Percentiles rank a stretch among this genome's conserved stretches.
Evolutionary conservation across 805 yeast species (phyloP).

Genomic region (Hanseniaspora lachancei): DNA sequence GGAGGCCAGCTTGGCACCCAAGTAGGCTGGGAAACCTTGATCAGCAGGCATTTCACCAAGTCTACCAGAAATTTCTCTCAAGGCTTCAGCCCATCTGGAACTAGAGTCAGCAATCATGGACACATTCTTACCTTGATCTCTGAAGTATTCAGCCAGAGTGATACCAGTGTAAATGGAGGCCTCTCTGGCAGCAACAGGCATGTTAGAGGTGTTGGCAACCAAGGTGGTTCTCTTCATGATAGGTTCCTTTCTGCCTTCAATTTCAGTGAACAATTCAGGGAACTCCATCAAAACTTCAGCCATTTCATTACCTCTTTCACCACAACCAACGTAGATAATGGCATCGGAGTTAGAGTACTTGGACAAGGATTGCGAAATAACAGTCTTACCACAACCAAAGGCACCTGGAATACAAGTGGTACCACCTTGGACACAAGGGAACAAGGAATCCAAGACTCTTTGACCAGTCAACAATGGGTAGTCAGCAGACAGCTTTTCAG

Average conservation of each 20-base stretch:
- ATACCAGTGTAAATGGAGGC: slow-evolving; percentile 99
- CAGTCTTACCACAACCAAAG: slow-evolving; percentile 98
- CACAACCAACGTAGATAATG: slow-evolving; percentile 89
- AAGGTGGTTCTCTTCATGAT: slow-evolving; percentile 98
- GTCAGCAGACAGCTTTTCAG: slow-evolving; percentile 86
- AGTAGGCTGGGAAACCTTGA: slow-evolving; percentile 99
- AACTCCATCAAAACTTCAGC: slow-evolving; percentile 99
- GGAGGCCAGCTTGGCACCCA: slow-evolving; percentile 97
- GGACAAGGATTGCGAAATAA: slow-evolving; percentile 91
- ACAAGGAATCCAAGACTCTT: slow-evolving; percentile 92
- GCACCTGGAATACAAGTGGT: slow-evolving; percentile 99
- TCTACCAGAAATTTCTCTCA: slow-evolving; percentile 99
- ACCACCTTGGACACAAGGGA: slow-evolving; percentile 99
- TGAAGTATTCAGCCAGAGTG: slow-evolving; percentile 95
- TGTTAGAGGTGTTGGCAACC: slow-evolving; percentile 96
- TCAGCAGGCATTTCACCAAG: slow-evolving; percentile 99
- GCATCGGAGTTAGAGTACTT: slow-evolving; percentile 96
- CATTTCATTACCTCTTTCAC: slow-evolving; percentile 98
- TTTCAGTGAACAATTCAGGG: slow-evolving; percentile 91
- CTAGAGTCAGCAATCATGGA: slow-evolving; percentile 99
- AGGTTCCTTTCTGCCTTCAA: slow-evolving; percentile 89
- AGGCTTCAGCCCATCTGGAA: slow-evolving; percentile 99
- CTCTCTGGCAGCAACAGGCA: slow-evolving; percentile 99
- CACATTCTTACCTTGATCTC: slow-evolving; percentile 99
- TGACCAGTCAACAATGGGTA: slow-evolving; percentile 95